Percentiles rank a stretch among this genome's conserved stretches.
Conservation (phyloP, 2,329 filamentous ascomycete genomes). For the Penicillium hordei region DNA sequence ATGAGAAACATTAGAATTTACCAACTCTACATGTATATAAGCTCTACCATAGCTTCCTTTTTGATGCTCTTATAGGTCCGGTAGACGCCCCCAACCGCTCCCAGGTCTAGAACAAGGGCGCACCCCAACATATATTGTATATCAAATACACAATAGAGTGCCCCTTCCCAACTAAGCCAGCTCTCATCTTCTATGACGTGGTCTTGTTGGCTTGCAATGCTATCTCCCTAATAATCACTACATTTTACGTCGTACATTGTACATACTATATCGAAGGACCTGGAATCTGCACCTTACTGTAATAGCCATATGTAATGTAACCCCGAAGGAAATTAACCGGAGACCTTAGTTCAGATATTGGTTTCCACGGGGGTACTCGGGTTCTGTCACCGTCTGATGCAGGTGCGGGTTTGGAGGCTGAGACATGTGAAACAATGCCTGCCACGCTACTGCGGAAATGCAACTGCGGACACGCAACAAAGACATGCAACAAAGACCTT, state of each 20-base stretch:
- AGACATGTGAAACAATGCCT: constrained; percentile 20
- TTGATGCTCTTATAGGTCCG: background rate
- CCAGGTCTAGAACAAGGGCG: background rate
- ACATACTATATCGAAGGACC: background rate
- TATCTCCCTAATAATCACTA: background rate
- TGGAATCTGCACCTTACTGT: background rate
- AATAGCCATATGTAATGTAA: background rate
- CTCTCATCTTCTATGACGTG: background rate
- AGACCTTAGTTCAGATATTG: background rate
- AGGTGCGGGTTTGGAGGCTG: constrained; percentile 2
- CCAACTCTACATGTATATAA: background rate
- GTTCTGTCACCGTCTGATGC: background rate
- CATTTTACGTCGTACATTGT: background rate
- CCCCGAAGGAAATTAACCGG: background rate
- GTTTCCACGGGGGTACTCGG: background rate
- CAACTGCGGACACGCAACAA: constrained; percentile 8
- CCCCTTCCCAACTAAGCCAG: background rate
- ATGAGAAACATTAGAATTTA: background rate
- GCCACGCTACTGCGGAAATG: constrained; percentile 14
- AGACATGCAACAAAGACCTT: constrained; percentile 14
- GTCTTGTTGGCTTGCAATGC: background rate
- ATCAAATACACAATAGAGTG: background rate
- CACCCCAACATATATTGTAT: background rate
- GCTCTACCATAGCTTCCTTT: background rate
- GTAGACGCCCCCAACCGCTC: background rate